A percentile compares a stretch with the other conserved stretches of the same genome.
Evolutionary conservation across 768 basidiomycete genomes (phyloP).

Genomic region (Boletus huronensis): DNA sequence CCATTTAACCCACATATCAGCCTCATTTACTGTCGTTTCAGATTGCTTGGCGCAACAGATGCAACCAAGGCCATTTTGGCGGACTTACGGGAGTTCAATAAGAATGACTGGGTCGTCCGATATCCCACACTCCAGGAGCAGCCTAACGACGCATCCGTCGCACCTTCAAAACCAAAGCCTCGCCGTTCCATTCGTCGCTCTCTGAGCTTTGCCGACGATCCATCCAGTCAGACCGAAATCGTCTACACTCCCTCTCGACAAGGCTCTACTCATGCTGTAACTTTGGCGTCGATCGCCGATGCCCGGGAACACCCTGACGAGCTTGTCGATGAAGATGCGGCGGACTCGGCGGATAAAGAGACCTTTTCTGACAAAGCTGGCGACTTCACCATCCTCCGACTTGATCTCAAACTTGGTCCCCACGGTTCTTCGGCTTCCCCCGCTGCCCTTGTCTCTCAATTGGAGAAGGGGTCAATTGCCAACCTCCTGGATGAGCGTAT

Average conservation of each 20-base stretch:
- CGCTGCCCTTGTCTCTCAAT: constrained; percentile 77
- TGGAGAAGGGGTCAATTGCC: constrained; percentile 91
- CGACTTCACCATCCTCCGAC: constrained; percentile 84
- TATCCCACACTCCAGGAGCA: constrained; percentile 75
- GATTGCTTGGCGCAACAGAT: constrained; percentile 71
- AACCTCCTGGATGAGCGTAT: constrained; percentile 88
- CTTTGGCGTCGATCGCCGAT: constrained; percentile 52
- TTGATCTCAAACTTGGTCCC: constrained; percentile 89
- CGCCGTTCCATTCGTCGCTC: constrained; percentile 57
- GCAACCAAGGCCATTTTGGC: constrained; percentile 63
- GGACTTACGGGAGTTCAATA: constrained; percentile 78
- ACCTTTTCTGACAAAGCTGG: constrained; percentile 41
- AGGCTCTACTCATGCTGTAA: constrained; percentile 55
- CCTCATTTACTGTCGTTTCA: constrained; percentile 1
- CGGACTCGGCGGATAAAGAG: constrained; percentile 31
- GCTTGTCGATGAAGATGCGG: constrained; percentile 13
- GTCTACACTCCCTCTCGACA: constrained; percentile 48
- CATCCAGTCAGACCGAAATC: constrained; percentile 62
- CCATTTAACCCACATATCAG: neutral
- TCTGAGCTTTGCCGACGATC: constrained; percentile 84
- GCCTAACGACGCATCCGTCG: constrained; percentile 24
- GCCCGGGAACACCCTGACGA: constrained; percentile 33
- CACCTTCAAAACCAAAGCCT: constrained; percentile 26
- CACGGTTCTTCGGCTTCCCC: constrained; percentile 59
- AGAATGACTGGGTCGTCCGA: constrained; percentile 80